Conservation (phyloP, 805 yeast genomes). For the Sugiyamaella lignohabitans region DNA sequence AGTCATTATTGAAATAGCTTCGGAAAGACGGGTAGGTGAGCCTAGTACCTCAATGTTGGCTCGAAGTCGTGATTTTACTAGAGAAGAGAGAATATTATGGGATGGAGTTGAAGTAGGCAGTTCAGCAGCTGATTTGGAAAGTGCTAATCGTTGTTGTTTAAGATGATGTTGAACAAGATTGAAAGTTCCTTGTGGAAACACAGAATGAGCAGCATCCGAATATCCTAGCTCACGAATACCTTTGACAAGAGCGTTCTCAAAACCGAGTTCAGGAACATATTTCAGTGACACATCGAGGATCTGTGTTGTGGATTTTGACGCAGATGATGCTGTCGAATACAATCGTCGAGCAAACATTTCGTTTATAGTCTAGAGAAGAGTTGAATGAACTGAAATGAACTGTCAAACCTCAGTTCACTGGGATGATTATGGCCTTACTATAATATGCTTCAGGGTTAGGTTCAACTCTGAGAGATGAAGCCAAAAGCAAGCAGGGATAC, state of each 20-base stretch:
- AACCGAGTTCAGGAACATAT: slow-evolving; percentile 48
- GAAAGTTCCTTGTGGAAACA: slow-evolving; percentile 39
- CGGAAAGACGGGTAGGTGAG: slow-evolving; percentile 19
- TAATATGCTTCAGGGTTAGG: no score
- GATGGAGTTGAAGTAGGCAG: slow-evolving; percentile 35
- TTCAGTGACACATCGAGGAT: slow-evolving; percentile 36
- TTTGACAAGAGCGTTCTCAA: slow-evolving; percentile 42
- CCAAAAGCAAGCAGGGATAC: no score
- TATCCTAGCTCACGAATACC: slow-evolving; percentile 45
- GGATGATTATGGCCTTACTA: no score
- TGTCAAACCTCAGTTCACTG: background rate
- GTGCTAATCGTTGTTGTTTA: slow-evolving; percentile 34
- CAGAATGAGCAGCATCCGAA: slow-evolving; percentile 44
- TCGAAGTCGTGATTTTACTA: slow-evolving; percentile 39
- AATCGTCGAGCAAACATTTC: slow-evolving; percentile 4
- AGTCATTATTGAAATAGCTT: slow-evolving; percentile 55
- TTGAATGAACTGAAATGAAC: background rate
- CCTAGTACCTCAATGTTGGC: slow-evolving; percentile 34
- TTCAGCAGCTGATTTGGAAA: slow-evolving; percentile 32
- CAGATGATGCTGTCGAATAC: slow-evolving; percentile 1
- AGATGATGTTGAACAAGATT: slow-evolving; percentile 54
- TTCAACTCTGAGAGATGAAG: no score
- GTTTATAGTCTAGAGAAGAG: background rate
- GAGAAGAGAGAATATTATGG: slow-evolving; percentile 41
- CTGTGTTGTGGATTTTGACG: slow-evolving; percentile 21